Conservation (phyloP, 2,329 filamentous ascomycete species). For the Fusarium redolens region DNA sequence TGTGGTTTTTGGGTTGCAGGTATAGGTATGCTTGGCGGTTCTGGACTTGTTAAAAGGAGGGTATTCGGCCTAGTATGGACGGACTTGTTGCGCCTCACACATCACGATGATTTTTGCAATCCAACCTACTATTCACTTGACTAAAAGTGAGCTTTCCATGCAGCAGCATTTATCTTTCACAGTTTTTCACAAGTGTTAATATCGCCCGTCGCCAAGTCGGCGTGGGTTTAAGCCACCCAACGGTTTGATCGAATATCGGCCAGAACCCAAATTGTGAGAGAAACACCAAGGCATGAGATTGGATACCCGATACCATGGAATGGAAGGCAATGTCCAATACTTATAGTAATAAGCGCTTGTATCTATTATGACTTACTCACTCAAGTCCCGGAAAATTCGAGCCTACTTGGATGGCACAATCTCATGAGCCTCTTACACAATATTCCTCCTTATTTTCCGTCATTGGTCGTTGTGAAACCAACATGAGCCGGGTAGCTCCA, state of each 20-base stretch:
- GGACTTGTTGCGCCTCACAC: background rate
- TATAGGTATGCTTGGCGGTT: background rate
- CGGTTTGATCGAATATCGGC: background rate
- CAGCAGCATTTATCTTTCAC: background rate
- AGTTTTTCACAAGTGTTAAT: rapidly evolving
- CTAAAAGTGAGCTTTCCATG: rapidly evolving
- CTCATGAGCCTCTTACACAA: background rate
- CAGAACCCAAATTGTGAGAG: background rate
- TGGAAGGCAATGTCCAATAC: too few species aligned
- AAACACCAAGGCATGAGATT: background rate
- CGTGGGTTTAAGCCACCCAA: rapidly evolving
- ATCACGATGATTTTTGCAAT: background rate
- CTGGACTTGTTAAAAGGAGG: background rate
- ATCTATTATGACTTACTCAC: too few species aligned
- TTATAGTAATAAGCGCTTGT: too few species aligned
- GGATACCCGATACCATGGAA: too few species aligned
- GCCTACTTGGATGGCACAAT: background rate
- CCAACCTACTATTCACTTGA: background rate
- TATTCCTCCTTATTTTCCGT: background rate
- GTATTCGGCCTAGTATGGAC: background rate
- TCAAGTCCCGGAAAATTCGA: rapidly evolving
- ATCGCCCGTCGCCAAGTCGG: background rate
- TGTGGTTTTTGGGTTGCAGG: background rate
- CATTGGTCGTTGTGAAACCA: background rate
- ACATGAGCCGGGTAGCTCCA: background rate